Base-by-base conservation (phyloP, 495 filamentous ascomycete genomes). In the Penicillium paxilli region DNA sequence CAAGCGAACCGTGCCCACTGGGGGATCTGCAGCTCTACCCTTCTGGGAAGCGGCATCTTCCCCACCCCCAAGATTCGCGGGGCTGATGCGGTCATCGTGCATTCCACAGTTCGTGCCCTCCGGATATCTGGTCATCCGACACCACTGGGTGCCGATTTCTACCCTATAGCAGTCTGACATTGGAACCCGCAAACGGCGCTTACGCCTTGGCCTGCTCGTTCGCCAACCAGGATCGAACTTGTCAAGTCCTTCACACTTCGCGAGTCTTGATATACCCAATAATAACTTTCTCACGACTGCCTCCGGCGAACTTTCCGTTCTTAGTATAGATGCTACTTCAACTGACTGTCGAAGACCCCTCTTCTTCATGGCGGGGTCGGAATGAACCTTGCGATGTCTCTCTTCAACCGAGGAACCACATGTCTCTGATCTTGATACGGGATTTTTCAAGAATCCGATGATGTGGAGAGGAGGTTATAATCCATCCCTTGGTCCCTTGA, bases 391-490 rank as follows among this genome's bases (percentile, higher is more conserved):
- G 17, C 28, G 17, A 22, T 37, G 24, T 24, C n/a, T 14, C 21
- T 35, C 42, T n/a, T 23, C n/a, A 20, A 41, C 48, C 30, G 47
- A 57, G 54, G 48, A 24, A 47, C 47, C 48, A 47, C 54, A 51
- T 57, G 48, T 57, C 42, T 28, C 23, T 47, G 32, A 8, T 21
- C 23, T 42, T 10, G 11, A 9, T 10, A 12, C 23, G 19, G 40
- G 12, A 14, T 12, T 42, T 6, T 14, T 10, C 35, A 20, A 19
- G 17, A 20, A 40, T 21, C n/a, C n/a, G 35, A 14, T 14, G 35
- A 11, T 16, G n/a, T 5, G 5, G 10, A 12, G 35, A 6, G 35
- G 19, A 5, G 16, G 9, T 40, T 40, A 40, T 16, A 40, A 40
- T 14, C n/a, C 3, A 17, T 19, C 7, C 1, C n/a, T 19, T 40